These are phyloP conservation scores for Pistacia vera DNA, from an alignment of 345 rosid species.

Conservation along the genomic window DNA sequence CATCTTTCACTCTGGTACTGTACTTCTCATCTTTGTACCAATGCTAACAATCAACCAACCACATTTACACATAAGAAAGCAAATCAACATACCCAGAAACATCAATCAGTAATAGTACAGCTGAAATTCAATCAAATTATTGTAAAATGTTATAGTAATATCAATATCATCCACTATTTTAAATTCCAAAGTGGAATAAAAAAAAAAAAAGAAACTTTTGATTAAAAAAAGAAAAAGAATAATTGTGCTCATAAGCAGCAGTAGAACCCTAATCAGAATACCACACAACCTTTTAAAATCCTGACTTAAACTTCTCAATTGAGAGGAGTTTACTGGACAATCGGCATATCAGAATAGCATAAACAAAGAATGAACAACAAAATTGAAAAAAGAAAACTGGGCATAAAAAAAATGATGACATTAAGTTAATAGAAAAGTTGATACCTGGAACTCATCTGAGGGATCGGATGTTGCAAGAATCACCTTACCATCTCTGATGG, in stretches of 20 bases:
- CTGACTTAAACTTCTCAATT: too few species aligned
- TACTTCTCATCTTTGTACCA: constrained; percentile 92
- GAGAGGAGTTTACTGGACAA: too few species aligned
- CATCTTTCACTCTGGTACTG: constrained; percentile 82
- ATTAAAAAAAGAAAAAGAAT: too few species aligned
- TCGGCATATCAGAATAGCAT: neutral
- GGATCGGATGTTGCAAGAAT: constrained; percentile 62
- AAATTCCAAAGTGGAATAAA: neutral
- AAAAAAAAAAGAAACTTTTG: too few species aligned
- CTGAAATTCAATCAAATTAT: neutral
- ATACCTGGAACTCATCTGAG: constrained; percentile 63
- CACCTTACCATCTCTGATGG: constrained; percentile 63
- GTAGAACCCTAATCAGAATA: neutral
- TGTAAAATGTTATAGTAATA: neutral
- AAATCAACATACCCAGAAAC: constrained; percentile 7
- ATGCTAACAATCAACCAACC: constrained; percentile 39
- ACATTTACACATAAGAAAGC: constrained; percentile 10
- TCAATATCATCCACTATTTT: neutral
- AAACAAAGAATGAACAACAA: neutral
- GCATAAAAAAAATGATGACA: neutral
- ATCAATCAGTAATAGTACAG: neutral
- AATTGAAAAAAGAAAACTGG: neutral
- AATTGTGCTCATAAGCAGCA: neutral
- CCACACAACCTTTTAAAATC: too few species aligned
- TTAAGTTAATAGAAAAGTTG: too few species aligned